phyloP scores from a whole-genome alignment of 2,329 filamentous ascomycete genomes.

The Fusarium miscanthi region DNA sequence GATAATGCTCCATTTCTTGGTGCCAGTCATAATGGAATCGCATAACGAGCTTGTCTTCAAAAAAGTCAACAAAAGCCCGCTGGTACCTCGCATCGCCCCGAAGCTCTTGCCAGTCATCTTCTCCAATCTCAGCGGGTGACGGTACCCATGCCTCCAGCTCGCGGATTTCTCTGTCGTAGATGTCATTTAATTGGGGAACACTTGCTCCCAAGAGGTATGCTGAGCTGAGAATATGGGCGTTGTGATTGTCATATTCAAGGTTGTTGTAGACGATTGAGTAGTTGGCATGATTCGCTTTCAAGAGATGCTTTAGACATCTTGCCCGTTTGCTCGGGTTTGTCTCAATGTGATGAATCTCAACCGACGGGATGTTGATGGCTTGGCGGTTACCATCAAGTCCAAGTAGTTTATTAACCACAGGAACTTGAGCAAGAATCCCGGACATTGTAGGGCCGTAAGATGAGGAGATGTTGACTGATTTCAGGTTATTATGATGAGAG shows the following conservation, averaged over 20 bases:
- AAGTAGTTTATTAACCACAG: constrained; percentile 46
- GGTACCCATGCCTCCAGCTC: constrained; percentile 82
- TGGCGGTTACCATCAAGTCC: constrained; percentile 41
- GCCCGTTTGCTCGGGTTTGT: constrained; percentile 81
- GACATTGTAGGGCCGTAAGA: constrained; percentile 44
- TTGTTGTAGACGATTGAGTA: constrained; percentile 84
- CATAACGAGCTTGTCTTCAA: constrained; percentile 87
- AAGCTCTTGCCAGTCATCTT: constrained; percentile 87
- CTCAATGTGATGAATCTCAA: constrained; percentile 83
- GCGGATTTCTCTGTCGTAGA: constrained; percentile 83
- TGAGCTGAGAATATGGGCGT: constrained; percentile 83
- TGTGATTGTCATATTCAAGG: constrained; percentile 82
- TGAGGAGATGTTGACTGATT: not conserved
- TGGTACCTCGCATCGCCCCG: constrained; percentile 85
- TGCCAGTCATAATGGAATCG: constrained; percentile 86
- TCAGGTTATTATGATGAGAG: constrained; percentile 26
- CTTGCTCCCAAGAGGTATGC: constrained; percentile 87
- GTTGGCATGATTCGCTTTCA: constrained; percentile 93
- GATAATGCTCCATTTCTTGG: constrained; percentile 76
- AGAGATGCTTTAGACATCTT: constrained; percentile 86
- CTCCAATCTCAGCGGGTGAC: constrained; percentile 84
- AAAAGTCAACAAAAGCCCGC: constrained; percentile 92
- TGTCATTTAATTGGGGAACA: constrained; percentile 75
- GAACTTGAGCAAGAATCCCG: constrained; percentile 50
- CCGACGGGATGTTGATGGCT: constrained; percentile 70